Conservation (phyloP, 2,329 filamentous ascomycete genomes). For the Aspergillus brasiliensis region DNA sequence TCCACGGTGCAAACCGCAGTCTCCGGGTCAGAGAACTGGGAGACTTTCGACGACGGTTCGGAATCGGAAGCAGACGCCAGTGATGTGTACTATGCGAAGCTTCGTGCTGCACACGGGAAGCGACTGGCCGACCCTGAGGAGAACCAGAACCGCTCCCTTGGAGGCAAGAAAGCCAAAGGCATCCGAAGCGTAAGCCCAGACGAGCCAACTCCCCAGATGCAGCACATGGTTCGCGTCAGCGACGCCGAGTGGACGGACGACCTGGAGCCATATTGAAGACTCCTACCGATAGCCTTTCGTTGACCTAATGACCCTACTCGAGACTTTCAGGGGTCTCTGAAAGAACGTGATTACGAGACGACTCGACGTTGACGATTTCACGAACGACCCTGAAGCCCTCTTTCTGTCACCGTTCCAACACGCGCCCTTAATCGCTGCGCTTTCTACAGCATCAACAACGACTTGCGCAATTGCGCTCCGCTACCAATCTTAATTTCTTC, state of each 20-base stretch:
- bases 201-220: conserved; percentile 43
- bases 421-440: conserved; percentile 12
- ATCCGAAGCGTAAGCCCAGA: conserved; percentile 51
- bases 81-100: conserved; percentile 78
- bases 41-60: conserved; percentile 86
- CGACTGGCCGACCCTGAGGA: conserved; percentile 52
- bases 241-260: conserved; percentile 59
- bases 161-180: conserved; percentile 48
- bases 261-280: conserved; percentile 43
- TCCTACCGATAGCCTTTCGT: not conserved
- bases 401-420: conserved; percentile 2
- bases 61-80: conserved; percentile 73
- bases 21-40: conserved; percentile 94
- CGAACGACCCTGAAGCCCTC: conserved; percentile 24
- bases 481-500: conserved; percentile 21
- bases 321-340: conserved; percentile 19
- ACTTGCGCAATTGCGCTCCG: conserved; percentile 9
- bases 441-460: conserved; percentile 6
- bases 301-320: conserved; percentile 6
- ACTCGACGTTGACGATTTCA: conserved; percentile 31
- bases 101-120: conserved; percentile 70
- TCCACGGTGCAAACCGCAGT: conserved; percentile 65
- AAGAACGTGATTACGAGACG: conserved; percentile 22
- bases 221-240: conserved; percentile 50
- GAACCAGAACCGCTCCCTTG: conserved; percentile 30